A percentile compares a stretch with the other conserved stretches of the same genome.
Conservation (phyloP, 1,139 yeast genomes). For the Nematodospora anomalae region DNA sequence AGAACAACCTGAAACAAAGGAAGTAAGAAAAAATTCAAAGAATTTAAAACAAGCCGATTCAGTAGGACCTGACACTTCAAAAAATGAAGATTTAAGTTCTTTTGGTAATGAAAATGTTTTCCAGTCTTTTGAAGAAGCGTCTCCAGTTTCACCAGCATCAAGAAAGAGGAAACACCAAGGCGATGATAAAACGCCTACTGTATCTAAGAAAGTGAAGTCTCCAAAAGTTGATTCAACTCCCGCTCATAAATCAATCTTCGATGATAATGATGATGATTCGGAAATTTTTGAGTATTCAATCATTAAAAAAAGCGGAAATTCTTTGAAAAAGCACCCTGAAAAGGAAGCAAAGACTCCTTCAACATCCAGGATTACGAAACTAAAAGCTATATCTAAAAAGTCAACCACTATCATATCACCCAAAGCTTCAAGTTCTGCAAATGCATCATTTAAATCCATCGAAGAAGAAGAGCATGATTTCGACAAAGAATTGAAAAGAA, state of each 20-base stretch:
- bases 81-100: slow-evolving; percentile 18
- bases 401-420: slow-evolving; percentile 6
- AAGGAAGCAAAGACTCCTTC: slow-evolving; percentile 1
- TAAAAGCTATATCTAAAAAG: slow-evolving; percentile 10
- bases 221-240: slow-evolving; percentile 4
- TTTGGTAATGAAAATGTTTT: slow-evolving; percentile 43
- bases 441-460: slow-evolving; percentile 17
- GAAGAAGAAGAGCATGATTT: slow-evolving; percentile 28
- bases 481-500: slow-evolving; percentile 21
- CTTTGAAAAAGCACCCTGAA: background rate
- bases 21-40: too few species aligned
- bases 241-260: slow-evolving; percentile 15
- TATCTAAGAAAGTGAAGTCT: slow-evolving; percentile 3
- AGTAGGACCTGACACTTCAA: background rate
- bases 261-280: slow-evolving; percentile 16
- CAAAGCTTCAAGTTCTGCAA: slow-evolving; percentile 3
- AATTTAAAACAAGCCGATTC: background rate
- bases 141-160: slow-evolving; percentile 25
- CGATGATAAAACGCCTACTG: background rate
- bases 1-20: background rate
- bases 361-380: slow-evolving; percentile 9
- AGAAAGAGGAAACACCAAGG: slow-evolving; percentile 24
- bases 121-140: slow-evolving; percentile 26
- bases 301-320: slow-evolving; percentile 1
- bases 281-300: slow-evolving; percentile 6